phyloP scores from a whole-genome alignment of 1,139 yeast species.

The Candida pseudocylindracea region DNA sequence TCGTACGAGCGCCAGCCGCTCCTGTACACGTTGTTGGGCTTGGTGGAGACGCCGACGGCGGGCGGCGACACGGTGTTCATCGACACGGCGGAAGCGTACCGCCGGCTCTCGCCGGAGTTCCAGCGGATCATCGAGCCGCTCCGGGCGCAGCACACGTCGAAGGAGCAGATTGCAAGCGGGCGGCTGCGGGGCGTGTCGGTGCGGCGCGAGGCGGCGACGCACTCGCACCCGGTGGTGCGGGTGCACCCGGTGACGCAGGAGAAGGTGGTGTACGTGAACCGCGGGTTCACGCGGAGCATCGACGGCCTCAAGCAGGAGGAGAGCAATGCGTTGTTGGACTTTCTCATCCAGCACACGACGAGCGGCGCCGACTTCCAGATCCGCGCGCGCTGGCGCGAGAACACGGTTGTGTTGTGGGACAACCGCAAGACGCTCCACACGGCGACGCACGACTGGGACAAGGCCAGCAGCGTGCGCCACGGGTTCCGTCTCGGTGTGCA shows the following conservation, averaged over 20 bases:
- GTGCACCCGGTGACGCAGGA: slow-evolving; percentile 12
- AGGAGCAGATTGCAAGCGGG: slow-evolving; percentile 6
- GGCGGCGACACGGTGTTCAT: slow-evolving; percentile 15
- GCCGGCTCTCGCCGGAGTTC: slow-evolving; percentile 10
- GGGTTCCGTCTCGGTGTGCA: background rate
- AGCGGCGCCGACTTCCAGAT: slow-evolving; percentile 9
- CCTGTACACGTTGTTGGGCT: slow-evolving; percentile 11
- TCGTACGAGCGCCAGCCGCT: slow-evolving; percentile 12
- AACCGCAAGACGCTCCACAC: slow-evolving; percentile 8
- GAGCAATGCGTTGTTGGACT: slow-evolving; percentile 7
- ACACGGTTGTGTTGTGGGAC: slow-evolving; percentile 9
- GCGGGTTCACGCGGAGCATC: slow-evolving; percentile 7
- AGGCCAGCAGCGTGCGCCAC: background rate
- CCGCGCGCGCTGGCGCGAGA: slow-evolving; percentile 4
- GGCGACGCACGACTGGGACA: slow-evolving; percentile 6
- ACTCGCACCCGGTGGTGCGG: slow-evolving; percentile 9
- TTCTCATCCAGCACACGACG: slow-evolving; percentile 7
- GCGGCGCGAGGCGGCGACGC: slow-evolving; percentile 8
- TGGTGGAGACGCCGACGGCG: slow-evolving; percentile 10
- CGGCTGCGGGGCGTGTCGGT: slow-evolving; percentile 5
- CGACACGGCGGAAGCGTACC: slow-evolving; percentile 12
- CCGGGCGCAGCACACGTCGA: slow-evolving; percentile 9
- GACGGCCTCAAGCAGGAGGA: slow-evolving; percentile 8
- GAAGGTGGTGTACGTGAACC: slow-evolving; percentile 7
- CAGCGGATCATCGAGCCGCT: slow-evolving; percentile 10